phyloP scores from a whole-genome alignment of 73 alveolate species.

The Paramecium pentaurelia region DNA sequence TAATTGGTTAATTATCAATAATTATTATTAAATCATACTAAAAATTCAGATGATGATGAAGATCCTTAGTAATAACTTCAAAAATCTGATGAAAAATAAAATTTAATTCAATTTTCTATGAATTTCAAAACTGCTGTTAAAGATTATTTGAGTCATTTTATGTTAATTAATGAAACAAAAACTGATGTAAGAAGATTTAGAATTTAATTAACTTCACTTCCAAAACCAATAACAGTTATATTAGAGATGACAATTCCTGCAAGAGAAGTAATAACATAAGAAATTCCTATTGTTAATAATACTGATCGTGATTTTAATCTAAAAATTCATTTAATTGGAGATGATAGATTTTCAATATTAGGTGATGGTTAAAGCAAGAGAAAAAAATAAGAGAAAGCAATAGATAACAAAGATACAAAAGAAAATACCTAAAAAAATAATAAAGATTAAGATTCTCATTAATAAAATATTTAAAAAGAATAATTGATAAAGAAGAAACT shows the following conservation, averaged over 20 bases:
- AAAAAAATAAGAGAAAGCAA: neutral
- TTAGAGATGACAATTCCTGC: conserved; percentile 94
- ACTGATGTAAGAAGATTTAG: conserved; percentile 96
- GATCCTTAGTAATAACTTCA: neutral
- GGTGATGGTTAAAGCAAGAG: neutral
- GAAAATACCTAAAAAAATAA: neutral
- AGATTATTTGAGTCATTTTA: conserved; percentile 38
- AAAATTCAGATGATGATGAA: conserved; percentile 52
- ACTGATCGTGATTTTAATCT: conserved; percentile 93
- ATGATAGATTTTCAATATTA: conserved; percentile 1
- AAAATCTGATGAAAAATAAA: conserved; percentile 31
- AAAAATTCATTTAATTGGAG: conserved; percentile 66
- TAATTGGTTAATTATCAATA: neutral
- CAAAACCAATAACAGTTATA: conserved; percentile 92
- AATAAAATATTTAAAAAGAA: conserved; percentile 31
- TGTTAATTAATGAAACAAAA: conserved; percentile 53
- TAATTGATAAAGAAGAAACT: conserved; percentile 73
- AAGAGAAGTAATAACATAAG: conserved; percentile 87
- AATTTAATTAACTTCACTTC: conserved; percentile 89
- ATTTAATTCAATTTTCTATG: neutral
- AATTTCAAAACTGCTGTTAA: conserved; percentile 54
- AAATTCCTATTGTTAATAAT: conserved; percentile 96
- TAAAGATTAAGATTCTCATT: neutral
- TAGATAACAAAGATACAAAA: neutral
- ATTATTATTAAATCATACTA: neutral